Evolutionary conservation across 2,329 filamentous ascomycete genomes (phyloP).

Genomic region (Aureobasidium leucospermi): DNA sequence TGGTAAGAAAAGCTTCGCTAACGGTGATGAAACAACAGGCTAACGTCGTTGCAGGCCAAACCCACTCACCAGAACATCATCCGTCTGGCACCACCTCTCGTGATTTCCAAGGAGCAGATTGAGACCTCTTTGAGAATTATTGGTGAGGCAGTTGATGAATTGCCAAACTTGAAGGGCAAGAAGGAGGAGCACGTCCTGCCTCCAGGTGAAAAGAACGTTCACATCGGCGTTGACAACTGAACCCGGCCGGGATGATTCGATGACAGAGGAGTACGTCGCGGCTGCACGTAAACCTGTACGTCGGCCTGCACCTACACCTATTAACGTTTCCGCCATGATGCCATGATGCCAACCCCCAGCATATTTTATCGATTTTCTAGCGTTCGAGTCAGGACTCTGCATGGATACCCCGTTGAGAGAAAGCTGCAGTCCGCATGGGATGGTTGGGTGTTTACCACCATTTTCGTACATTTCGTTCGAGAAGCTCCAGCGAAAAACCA

Average conservation of each 20-base stretch:
- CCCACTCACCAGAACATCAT: conserved; percentile 99
- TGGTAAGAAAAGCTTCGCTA: conserved; percentile 52
- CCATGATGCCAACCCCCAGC: conserved; percentile 5
- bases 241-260: background rate
- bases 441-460: background rate
- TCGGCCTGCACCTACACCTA: background rate
- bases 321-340: conserved; percentile 13
- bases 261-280: background rate
- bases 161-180: conserved; percentile 60
- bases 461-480: background rate
- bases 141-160: conserved; percentile 69
- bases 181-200: conserved; percentile 51
- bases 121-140: conserved; percentile 72
- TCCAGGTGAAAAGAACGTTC: conserved; percentile 53
- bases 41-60: conserved; percentile 63
- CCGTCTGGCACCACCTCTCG: conserved; percentile 88
- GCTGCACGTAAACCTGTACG: background rate
- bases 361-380: conserved; percentile 11
- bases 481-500: background rate
- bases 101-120: conserved; percentile 86
- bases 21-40: conserved; percentile 54
- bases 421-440: background rate
- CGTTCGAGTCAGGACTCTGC: conserved; percentile 3
- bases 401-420: conserved; percentile 7
- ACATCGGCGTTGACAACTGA: conserved; percentile 53